Percentiles rank a stretch among this genome's conserved stretches.
These are phyloP conservation scores for Aspergillus spinulosporus DNA, from an alignment of 2,329 filamentous ascomycete genomes.

Conservation along the genomic window DNA sequence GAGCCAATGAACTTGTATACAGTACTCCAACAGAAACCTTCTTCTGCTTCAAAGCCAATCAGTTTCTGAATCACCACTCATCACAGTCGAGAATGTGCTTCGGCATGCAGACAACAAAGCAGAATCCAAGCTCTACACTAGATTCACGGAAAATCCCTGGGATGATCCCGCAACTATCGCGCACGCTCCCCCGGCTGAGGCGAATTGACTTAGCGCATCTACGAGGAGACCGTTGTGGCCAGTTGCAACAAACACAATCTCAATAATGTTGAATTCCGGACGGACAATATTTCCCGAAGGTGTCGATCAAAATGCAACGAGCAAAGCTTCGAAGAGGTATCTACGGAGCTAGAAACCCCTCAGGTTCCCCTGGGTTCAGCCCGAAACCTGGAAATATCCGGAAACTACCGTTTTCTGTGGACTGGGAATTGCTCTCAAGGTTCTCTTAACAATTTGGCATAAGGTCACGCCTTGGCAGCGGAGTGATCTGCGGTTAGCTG, in stretches of 20 bases:
- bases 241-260: conserved; percentile 18
- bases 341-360: background rate
- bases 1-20: conserved; percentile 5
- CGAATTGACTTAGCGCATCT: conserved; percentile 26
- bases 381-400: background rate
- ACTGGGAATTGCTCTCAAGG: background rate
- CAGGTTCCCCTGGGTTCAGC: conserved; percentile 13
- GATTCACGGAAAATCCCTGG: conserved; percentile 9
- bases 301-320: conserved; percentile 11
- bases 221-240: conserved; percentile 25
- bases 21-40: conserved; percentile 3
- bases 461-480: conserved; percentile 23
- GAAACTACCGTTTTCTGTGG: background rate
- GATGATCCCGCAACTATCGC: conserved; percentile 18
- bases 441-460: conserved; percentile 12
- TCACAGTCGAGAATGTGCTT: conserved; percentile 14
- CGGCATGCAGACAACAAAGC: conserved; percentile 13
- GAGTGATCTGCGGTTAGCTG: conserved; percentile 17
- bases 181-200: conserved; percentile 18
- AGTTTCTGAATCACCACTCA: conserved; percentile 12
- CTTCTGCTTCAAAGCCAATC: conserved; percentile 17
- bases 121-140: conserved; percentile 7
- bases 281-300: conserved; percentile 15
- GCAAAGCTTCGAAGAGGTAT: conserved; percentile 1
- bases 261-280: conserved; percentile 27